Conservation (phyloP, 331 rosid species). For the Spiraea crenata region DNA sequence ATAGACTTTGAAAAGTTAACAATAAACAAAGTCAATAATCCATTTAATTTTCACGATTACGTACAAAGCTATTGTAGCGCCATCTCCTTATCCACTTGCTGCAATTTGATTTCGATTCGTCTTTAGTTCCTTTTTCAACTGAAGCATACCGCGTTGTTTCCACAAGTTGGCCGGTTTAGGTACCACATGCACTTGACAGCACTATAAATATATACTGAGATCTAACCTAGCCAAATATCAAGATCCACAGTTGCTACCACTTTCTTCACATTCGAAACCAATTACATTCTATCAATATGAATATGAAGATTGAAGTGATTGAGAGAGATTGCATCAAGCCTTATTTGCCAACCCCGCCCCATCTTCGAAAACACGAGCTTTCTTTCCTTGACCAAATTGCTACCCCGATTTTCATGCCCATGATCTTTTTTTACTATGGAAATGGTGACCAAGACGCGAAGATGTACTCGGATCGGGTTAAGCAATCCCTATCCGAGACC, state of each 20-base stretch:
- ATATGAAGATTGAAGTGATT: constrained; percentile 25
- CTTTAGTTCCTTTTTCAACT: too few relatives aligned
- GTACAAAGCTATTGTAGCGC: too few relatives aligned
- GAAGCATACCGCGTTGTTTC: too few relatives aligned
- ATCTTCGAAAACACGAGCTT: constrained; percentile 26
- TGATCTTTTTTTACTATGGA: constrained; percentile 31
- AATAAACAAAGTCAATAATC: too few relatives aligned
- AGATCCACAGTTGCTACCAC: neutral
- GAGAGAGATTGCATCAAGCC: constrained; percentile 26
- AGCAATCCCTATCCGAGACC: constrained; percentile 30
- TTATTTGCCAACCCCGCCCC: constrained; percentile 34
- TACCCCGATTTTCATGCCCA: constrained; percentile 33
- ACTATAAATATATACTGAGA: neutral
- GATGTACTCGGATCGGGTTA: neutral
- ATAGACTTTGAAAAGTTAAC: neutral
- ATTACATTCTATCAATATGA: neutral
- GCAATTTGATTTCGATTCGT: too few relatives aligned
- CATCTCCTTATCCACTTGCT: too few relatives aligned
- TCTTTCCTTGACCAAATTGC: constrained; percentile 37
- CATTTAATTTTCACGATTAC: too few relatives aligned
- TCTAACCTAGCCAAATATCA: neutral
- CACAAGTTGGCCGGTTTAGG: neutral
- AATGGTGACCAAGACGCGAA: neutral
- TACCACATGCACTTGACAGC: too few relatives aligned
- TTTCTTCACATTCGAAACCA: neutral